Evolutionary conservation across 1,284 basidiomycete species (phyloP), one percentile per base, ranked within the genome.

Genomic region (Farysia itapuensis): DNA sequence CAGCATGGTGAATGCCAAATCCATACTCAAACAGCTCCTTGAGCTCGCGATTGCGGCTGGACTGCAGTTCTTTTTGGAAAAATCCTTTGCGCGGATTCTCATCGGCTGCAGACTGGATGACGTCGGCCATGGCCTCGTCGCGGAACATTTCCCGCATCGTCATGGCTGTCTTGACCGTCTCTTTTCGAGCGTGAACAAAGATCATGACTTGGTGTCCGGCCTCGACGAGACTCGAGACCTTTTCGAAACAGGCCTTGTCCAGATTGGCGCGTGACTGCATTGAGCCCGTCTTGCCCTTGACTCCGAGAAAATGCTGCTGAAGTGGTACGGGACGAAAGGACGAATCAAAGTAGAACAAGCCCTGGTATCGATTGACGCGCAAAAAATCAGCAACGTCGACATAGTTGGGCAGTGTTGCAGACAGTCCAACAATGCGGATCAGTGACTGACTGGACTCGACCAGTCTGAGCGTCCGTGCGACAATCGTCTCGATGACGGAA

Each of bases 271-370:
- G 86, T n/a, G 87, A 85, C 26, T 82, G 82, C 0, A 80, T 71
- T 46, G 86, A 88, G 34, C 87, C 85, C 1, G 87, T 80, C 78
- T 96, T 98, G n/a, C 95, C 95, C 72, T 85, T 87, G 44, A 97
- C 85, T 6, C 94, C 95, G 48, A 99, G 81, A 77, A 98, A 99
- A 78, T 97, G 95, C 75, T 98, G 95, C 75, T 99, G 91, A 23
- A 98, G 83, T 7, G 96, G 95, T 19, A 99, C 86, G 1, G 95
- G 95, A 22, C 95, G 82, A 81, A 99, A 99, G 0, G 93, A 95
- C 0, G 91, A 87, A 77, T 98, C 96, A 70, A 99, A 99, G 80
- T 89, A 99, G 81, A 98, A 99, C 6, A 99, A 80, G n/a, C 95
- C 95, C 28, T 84, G 86, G 61, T 89, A 83, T 25, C 84, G 85